Percentiles rank a stretch among this genome's conserved stretches.
Evolutionary conservation across 352 stramenopile species (phyloP).

Genomic region (Globisporangium camurandrum): DNA sequence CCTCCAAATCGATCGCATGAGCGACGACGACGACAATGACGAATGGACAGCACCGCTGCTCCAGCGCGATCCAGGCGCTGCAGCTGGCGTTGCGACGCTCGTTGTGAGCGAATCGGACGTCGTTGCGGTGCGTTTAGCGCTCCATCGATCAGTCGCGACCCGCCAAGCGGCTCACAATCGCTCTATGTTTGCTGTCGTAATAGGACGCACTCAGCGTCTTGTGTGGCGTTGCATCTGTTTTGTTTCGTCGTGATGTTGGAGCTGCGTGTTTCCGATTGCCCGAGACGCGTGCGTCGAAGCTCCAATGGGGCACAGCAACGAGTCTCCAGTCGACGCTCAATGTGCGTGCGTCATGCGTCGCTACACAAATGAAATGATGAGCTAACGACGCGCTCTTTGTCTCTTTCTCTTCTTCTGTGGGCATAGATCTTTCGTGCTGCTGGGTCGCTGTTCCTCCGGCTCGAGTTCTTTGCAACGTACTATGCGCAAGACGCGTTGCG

Average conservation of each 20-base stretch:
- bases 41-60: conserved; percentile 9
- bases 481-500: conserved; percentile 50
- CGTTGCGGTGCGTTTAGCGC: conserved; percentile 32
- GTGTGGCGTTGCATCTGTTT: conserved; percentile 52
- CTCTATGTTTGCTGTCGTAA: not conserved
- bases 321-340: conserved; percentile 39
- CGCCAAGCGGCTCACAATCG: no score
- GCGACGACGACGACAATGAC: conserved; percentile 8
- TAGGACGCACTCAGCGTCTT: conserved; percentile 54
- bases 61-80: conserved; percentile 9
- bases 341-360: conserved; percentile 16
- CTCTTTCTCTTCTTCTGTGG: not conserved
- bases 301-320: conserved; percentile 29
- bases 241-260: conserved; percentile 34
- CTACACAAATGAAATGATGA: not conserved
- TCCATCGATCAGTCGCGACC: no score
- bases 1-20: not conserved
- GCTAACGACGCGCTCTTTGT: not conserved
- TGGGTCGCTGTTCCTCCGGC: conserved; percentile 44
- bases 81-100: conserved; percentile 8
- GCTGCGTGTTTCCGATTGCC: conserved; percentile 41
- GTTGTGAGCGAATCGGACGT: conserved; percentile 52
- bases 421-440: conserved; percentile 37
- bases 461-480: conserved; percentile 56
- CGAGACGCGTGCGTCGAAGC: conserved; percentile 28